Evolutionary conservation across 345 rosid species (phyloP), one percentile per base, ranked within the genome.

Genomic region (Dipteronia dyeriana): DNA sequence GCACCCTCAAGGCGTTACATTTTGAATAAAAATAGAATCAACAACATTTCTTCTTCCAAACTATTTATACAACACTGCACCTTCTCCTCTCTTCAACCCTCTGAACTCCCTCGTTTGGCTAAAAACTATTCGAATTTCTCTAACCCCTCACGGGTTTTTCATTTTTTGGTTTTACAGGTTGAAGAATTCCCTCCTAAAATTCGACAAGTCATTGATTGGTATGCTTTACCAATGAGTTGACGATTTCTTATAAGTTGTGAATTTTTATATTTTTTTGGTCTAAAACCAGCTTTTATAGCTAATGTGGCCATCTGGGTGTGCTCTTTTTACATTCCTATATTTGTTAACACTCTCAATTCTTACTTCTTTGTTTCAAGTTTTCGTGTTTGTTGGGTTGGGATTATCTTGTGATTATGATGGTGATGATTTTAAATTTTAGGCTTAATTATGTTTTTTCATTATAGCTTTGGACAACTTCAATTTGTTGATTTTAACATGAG

Each of bases 391-490:
- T 19, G 63, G 26, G 49, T 43, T 29, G 20, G 68, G 68, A n/a
- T n/a, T 51, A 13, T 45, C 6, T 25, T 22, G 6, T 29, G 14
- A n/a, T 14, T 54, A 12, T 39, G 22, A 57, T 16, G 62, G 41
- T 34, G 65, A 34, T 5, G 2, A 71, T 57, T 34, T 31, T n/a
- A 20, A 56, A 45, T 61, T 17, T 45, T 34, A 34, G 38, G 38
- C 38, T 34, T 45, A 51, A 38, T 73, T 7, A 1, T 72, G 22
- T 72, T 25, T 12, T 22, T 74, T 74, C 56, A 47, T 74, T 80
- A 77, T 81, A 94, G 97, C 97, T 92, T 94, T 83, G 97, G 97
- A 41, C 95, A 94, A 82, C 97, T 94, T 83, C 98, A 91, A 85
- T 89, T 86, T 68, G 92, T 88, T 81, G 95, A 94, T 79, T 91